Evolutionary conservation across 1,284 basidiomycete genomes (phyloP).

Genomic region (Pyrrhoderma lamaoense): DNA sequence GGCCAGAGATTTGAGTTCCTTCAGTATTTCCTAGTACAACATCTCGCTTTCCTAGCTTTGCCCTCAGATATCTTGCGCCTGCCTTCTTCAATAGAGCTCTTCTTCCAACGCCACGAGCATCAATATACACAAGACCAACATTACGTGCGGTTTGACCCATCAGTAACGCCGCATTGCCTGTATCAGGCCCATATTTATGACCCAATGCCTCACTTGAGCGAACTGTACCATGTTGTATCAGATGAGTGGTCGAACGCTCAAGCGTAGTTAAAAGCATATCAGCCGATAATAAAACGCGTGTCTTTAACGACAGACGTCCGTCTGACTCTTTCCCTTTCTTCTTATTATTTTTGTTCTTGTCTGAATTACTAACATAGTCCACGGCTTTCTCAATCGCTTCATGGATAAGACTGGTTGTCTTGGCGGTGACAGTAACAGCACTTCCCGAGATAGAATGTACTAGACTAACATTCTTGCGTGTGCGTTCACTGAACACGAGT

Average conservation of each 20-base stretch:
- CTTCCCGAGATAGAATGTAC: slow-evolving; percentile 60
- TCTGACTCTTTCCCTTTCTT: slow-evolving; percentile 21
- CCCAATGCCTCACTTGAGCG: slow-evolving; percentile 13
- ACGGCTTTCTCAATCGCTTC: slow-evolving; percentile 45
- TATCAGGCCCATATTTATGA: slow-evolving; percentile 33
- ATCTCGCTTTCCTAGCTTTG: slow-evolving; percentile 20
- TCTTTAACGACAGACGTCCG: slow-evolving; percentile 21
- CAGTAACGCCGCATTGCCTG: slow-evolving; percentile 32
- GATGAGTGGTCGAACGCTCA: slow-evolving; percentile 53
- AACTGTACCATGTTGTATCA: slow-evolving; percentile 38
- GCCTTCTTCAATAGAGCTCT: slow-evolving; percentile 32
- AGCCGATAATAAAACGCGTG: slow-evolving; percentile 31
- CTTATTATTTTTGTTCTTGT: slow-evolving; percentile 16
- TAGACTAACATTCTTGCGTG: slow-evolving; percentile 49
- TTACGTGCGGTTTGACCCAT: slow-evolving; percentile 33
- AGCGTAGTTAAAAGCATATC: slow-evolving; percentile 69
- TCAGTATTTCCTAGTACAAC: slow-evolving; percentile 14
- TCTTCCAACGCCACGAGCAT: slow-evolving; percentile 37
- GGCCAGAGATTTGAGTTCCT: not conserved
- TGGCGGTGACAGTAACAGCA: slow-evolving; percentile 58
- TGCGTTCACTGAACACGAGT: slow-evolving; percentile 53
- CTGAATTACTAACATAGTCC: slow-evolving; percentile 13
- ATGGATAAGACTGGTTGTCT: slow-evolving; percentile 58
- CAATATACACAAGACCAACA: slow-evolving; percentile 40
- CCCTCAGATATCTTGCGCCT: slow-evolving; percentile 24